phyloP scores from a whole-genome alignment of 176 grass and related monocot species.

The Rhynchospora breviuscula region DNA sequence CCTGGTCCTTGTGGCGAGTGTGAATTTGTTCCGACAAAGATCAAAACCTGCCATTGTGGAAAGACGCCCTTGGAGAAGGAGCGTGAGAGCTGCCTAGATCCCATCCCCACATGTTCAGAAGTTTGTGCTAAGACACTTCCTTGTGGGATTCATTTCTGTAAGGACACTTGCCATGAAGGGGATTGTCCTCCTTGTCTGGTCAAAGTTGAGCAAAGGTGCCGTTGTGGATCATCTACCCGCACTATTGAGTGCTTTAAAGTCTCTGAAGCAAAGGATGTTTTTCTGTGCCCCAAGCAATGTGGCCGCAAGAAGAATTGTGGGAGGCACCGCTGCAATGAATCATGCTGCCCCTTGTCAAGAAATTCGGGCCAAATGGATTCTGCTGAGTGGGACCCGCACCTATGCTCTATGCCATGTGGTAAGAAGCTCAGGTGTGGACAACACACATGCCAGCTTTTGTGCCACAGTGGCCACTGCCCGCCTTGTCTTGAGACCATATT shows the following conservation, averaged over 20 bases:
- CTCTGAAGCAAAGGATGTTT: slow-evolving; percentile 28
- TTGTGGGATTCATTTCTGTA: slow-evolving; percentile 68
- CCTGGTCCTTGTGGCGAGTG: slow-evolving; percentile 69
- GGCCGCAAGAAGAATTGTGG: slow-evolving; percentile 91
- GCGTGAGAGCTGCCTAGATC: slow-evolving; percentile 70
- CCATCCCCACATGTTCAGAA: slow-evolving; percentile 64
- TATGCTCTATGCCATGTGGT: slow-evolving; percentile 72
- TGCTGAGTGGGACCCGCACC: slow-evolving; percentile 58
- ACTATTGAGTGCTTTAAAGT: slow-evolving; percentile 73
- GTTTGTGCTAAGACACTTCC: slow-evolving; percentile 58
- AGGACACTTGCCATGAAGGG: slow-evolving; percentile 68
- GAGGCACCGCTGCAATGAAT: slow-evolving; percentile 82
- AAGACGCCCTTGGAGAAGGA: slow-evolving; percentile 51
- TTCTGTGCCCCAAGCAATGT: slow-evolving; percentile 66
- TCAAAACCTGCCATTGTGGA: slow-evolving; percentile 71
- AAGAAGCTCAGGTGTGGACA: slow-evolving; percentile 89
- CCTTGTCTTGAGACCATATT: slow-evolving; percentile 89
- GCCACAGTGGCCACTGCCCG: slow-evolving; percentile 78
- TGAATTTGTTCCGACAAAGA: slow-evolving; percentile 51
- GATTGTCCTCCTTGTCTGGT: slow-evolving; percentile 60
- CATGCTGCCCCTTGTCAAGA: slow-evolving; percentile 59
- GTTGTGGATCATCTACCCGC: slow-evolving; percentile 53
- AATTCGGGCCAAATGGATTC: slow-evolving; percentile 26
- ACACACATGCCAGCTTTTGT: slow-evolving; percentile 69
- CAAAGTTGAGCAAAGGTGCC: slow-evolving; percentile 69